A percentile compares a stretch with the other conserved stretches of the same genome.
Evolutionary conservation across 257 asterid genomes (phyloP).

Genomic region (Plantago ovata): DNA sequence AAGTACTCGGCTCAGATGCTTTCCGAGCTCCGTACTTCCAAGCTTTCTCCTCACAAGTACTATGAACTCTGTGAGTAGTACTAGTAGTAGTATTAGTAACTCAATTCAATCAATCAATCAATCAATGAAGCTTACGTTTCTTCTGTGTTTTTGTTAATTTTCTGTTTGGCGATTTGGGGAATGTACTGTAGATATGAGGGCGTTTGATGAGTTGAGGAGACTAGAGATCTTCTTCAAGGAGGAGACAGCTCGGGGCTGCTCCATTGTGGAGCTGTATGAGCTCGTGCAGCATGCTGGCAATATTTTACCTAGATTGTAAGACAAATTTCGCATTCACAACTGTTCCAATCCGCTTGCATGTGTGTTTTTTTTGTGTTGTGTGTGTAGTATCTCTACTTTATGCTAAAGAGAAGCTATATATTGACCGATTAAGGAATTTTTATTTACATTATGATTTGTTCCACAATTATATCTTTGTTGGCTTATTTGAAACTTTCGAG

Average conservation of each 20-base stretch:
- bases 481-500: too few relatives aligned
- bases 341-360: background rate
- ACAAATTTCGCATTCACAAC: background rate
- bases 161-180: constrained; percentile 13
- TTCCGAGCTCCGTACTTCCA: constrained; percentile 96
- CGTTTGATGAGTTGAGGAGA: constrained; percentile 95
- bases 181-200: constrained; percentile 80
- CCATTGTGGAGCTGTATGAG: constrained; percentile 93
- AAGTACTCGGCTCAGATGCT: constrained; percentile 99
- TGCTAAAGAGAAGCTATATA: too few relatives aligned
- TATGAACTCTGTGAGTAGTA: constrained; percentile 68
- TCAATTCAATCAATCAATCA: constrained; percentile 13
- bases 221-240: constrained; percentile 88
- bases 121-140: constrained; percentile 15
- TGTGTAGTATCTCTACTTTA: too few relatives aligned
- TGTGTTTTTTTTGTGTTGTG: too few relatives aligned
- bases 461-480: too few relatives aligned
- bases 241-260: constrained; percentile 86
- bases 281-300: constrained; percentile 99
- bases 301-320: constrained; percentile 93
- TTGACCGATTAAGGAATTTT: too few relatives aligned
- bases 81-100: too few relatives aligned
- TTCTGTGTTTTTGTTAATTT: background rate
- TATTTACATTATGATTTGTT: too few relatives aligned
- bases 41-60: constrained; percentile 97